These are phyloP conservation scores for Apiotrichum gracile DNA, from an alignment of 1,284 basidiomycete species.

Conservation along the genomic window DNA sequence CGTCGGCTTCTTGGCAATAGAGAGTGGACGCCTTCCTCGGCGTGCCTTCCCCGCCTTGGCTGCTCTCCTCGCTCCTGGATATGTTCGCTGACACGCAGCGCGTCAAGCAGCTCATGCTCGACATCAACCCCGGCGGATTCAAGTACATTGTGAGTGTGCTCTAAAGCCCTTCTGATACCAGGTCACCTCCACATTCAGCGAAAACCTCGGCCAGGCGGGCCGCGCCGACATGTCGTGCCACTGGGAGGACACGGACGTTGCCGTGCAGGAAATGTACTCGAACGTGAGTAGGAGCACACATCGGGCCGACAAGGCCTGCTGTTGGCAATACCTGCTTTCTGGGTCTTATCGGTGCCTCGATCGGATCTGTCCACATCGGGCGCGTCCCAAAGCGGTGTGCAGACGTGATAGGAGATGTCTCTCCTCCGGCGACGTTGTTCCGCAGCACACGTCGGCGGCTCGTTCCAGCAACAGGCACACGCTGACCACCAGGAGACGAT, in stretches of 20 bases:
- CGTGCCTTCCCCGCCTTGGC: no score
- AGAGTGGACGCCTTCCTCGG: no score
- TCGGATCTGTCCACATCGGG: no score
- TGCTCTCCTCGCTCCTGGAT: background rate
- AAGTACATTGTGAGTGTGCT: slow-evolving; percentile 44
- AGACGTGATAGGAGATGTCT: no score
- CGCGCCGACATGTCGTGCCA: slow-evolving; percentile 45
- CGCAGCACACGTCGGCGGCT: no score
- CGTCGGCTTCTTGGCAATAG: no score
- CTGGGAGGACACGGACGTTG: slow-evolving; percentile 43
- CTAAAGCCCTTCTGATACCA: slow-evolving; percentile 5
- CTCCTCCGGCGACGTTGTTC: no score
- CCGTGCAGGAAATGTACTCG: slow-evolving; percentile 41
- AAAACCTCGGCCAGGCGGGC: slow-evolving; percentile 44
- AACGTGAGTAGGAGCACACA: slow-evolving; percentile 26
- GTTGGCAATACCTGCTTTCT: no score
- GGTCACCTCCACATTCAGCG: slow-evolving; percentile 36
- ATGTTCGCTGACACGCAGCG: slow-evolving; percentile 18
- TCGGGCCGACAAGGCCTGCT: no score
- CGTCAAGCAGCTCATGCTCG: slow-evolving; percentile 40
- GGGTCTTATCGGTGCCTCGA: no score
- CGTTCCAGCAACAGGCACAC: no score
- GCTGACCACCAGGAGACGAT: slow-evolving; percentile 43
- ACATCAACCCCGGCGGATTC: slow-evolving; percentile 40
- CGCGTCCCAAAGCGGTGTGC: no score